Percentiles rank a stretch among this genome's conserved stretches.
These are phyloP conservation scores for Zygosaccharomyces sapae DNA, from an alignment of 1,139 yeast genomes.

Conservation along the genomic window DNA sequence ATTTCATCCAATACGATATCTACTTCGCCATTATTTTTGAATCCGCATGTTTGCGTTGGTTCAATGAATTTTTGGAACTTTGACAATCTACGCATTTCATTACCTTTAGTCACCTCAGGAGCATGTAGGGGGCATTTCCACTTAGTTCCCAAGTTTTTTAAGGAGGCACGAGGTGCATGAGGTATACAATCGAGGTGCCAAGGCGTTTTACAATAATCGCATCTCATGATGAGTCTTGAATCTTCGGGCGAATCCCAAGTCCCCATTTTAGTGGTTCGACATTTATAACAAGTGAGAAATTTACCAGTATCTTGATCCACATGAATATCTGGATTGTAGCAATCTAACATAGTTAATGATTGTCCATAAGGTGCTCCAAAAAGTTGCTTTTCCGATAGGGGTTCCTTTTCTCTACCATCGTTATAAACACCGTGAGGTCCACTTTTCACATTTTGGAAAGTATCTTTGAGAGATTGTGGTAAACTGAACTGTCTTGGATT, in stretches of 20 bases:
- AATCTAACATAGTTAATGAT: slow-evolving; percentile 38
- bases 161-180: slow-evolving; percentile 65
- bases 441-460: slow-evolving; percentile 68
- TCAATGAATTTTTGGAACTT: slow-evolving; percentile 51
- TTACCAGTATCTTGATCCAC: slow-evolving; percentile 57
- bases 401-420: slow-evolving; percentile 50
- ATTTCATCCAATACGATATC: slow-evolving; percentile 50
- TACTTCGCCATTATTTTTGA: slow-evolving; percentile 63
- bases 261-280: slow-evolving; percentile 47
- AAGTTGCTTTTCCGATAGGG: slow-evolving; percentile 39
- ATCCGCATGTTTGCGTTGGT: slow-evolving; percentile 55
- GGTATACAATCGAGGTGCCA: slow-evolving; percentile 90
- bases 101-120: slow-evolving; percentile 25
- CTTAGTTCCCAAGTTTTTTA: slow-evolving; percentile 73
- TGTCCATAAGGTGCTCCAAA: slow-evolving; percentile 43
- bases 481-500: slow-evolving; percentile 73
- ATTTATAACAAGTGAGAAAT: slow-evolving; percentile 68
- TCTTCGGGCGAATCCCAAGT: slow-evolving; percentile 51
- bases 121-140: slow-evolving; percentile 96
- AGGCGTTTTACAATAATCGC: slow-evolving; percentile 81
- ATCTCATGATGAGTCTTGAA: slow-evolving; percentile 54
- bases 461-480: slow-evolving; percentile 65
- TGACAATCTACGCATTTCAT: slow-evolving; percentile 42
- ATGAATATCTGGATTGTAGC: slow-evolving; percentile 56
- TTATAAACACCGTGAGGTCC: slow-evolving; percentile 69